Conservation (phyloP, 176 grass and related monocot genomes). For the Carex cristatella region DNA sequence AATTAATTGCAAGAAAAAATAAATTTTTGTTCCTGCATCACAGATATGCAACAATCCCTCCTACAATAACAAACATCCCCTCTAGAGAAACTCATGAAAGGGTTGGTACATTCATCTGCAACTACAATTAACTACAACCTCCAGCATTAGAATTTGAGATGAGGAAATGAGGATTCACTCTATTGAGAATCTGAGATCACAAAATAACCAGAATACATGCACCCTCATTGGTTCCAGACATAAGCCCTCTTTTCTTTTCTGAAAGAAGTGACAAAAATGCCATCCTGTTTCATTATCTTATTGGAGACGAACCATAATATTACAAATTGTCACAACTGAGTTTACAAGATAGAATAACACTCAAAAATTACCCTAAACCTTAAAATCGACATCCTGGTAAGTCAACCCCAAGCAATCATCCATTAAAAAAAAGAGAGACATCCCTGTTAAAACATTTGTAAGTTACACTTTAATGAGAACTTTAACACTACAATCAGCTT, state of each 20-base stretch:
- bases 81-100: not conserved
- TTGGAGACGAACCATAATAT: not conserved
- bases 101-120: not conserved
- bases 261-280: not conserved
- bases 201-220: not conserved
- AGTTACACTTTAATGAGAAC: not conserved
- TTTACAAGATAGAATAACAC: not conserved
- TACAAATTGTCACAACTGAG: not conserved
- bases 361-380: not conserved
- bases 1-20: not conserved
- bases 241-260: not conserved
- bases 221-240: not conserved
- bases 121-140: not conserved
- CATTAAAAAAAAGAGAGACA: not conserved
- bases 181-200: not conserved
- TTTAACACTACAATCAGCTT: not conserved
- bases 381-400: not conserved
- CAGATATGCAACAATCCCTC: not conserved
- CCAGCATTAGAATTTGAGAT: not conserved
- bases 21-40: constrained; percentile 8
- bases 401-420: not conserved
- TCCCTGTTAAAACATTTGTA: not conserved
- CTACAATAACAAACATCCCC: not conserved
- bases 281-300: not conserved
- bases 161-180: not conserved